Conservation (phyloP, 2,329 filamentous ascomycete genomes). For the Fusarium torulosum region DNA sequence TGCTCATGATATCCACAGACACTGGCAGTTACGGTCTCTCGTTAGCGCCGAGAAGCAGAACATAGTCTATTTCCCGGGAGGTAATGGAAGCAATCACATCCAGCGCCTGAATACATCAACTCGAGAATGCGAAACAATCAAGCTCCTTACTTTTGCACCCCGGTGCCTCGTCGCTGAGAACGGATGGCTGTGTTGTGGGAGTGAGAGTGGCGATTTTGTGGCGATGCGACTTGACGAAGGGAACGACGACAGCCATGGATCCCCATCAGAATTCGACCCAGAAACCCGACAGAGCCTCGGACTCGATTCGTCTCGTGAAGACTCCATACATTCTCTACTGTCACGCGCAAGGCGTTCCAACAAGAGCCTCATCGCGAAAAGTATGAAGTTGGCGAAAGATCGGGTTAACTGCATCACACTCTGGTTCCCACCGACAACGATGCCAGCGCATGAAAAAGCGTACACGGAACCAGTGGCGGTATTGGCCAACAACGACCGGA, state of each 20-base stretch:
- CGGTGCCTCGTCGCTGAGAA: conserved; percentile 87
- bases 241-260: conserved; percentile 48
- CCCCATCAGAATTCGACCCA: conserved; percentile 50
- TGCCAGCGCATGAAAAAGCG: conserved; percentile 50
- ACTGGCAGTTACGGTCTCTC: conserved; percentile 91
- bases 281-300: conserved; percentile 52
- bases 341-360: conserved; percentile 56
- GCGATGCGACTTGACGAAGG: conserved; percentile 74
- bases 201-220: conserved; percentile 88
- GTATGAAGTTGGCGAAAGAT: conserved; percentile 67
- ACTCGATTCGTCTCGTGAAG: conserved; percentile 51
- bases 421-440: conserved; percentile 65
- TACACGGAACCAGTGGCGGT: conserved; percentile 72
- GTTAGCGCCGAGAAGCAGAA: conserved; percentile 84
- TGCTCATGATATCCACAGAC: conserved; percentile 61
- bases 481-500: conserved; percentile 91
- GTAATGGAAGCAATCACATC: conserved; percentile 72
- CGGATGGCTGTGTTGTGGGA: conserved; percentile 92
- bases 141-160: conserved; percentile 77
- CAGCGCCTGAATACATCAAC: conserved; percentile 77
- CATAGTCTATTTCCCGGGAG: conserved; percentile 86
- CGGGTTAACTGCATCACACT: conserved; percentile 76
- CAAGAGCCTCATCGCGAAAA: conserved; percentile 63
- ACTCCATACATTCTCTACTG: conserved; percentile 53
- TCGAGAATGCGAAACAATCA: conserved; percentile 79